Conservation (phyloP, 352 stramenopile species). For the Phytopythium chamaehyphon region DNA sequence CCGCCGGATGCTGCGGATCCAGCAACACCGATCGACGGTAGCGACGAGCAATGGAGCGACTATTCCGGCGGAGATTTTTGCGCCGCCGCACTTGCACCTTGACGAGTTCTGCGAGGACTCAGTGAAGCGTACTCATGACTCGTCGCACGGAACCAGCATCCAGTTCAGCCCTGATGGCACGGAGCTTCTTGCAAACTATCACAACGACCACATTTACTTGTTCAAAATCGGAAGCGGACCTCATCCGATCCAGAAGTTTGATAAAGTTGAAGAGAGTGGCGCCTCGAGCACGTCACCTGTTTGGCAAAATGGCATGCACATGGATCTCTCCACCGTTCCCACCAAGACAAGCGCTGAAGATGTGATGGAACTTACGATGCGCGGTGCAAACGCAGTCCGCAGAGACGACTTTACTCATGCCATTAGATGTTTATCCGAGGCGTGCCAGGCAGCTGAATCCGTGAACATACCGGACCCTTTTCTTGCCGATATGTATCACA, state of each 20-base stretch:
- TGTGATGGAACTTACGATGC: slow-evolving; percentile 10
- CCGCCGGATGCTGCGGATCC: slow-evolving; percentile 65
- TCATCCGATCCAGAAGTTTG: slow-evolving; percentile 6
- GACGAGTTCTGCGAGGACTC: slow-evolving; percentile 40
- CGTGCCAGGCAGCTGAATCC: slow-evolving; percentile 18
- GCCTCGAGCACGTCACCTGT: neutral
- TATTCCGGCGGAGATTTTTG: slow-evolving; percentile 56
- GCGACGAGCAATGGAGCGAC: slow-evolving; percentile 28
- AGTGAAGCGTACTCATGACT: slow-evolving; percentile 39
- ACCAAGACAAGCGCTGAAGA: neutral
- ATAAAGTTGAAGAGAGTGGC: slow-evolving; percentile 8
- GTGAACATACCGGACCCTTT: slow-evolving; percentile 9
- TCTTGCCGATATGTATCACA: slow-evolving; percentile 34
- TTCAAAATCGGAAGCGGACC: slow-evolving; percentile 47
- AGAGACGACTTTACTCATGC: slow-evolving; percentile 32
- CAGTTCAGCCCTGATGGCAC: slow-evolving; percentile 69
- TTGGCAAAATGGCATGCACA: slow-evolving; percentile 40
- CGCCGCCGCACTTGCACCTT: slow-evolving; percentile 72
- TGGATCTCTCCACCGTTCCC: slow-evolving; percentile 30
- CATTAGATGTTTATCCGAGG: slow-evolving; percentile 32
- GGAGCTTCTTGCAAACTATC: slow-evolving; percentile 75
- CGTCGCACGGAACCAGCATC: slow-evolving; percentile 74
- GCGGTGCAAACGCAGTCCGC: slow-evolving; percentile 2
- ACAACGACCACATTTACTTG: slow-evolving; percentile 85
- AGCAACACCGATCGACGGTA: slow-evolving; percentile 19